Conservation (phyloP, 805 yeast genomes). For the Nakazawaea molendinolei region DNA sequence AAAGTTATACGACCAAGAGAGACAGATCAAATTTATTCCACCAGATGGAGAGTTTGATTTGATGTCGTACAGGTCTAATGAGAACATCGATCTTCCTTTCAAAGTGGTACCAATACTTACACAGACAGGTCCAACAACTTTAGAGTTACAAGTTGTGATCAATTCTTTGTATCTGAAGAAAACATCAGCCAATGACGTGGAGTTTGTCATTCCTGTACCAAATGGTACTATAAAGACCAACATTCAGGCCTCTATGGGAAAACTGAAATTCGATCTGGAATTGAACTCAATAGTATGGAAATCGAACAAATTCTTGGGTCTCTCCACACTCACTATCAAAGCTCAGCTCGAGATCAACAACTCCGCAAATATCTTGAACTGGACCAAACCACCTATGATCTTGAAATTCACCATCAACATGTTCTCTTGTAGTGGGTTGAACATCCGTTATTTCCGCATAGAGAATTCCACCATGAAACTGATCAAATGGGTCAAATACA, state of each 20-base stretch:
- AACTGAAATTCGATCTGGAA: constrained; percentile 60
- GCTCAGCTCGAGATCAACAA: constrained; percentile 44
- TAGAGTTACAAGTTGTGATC: constrained; percentile 55
- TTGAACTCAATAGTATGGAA: constrained; percentile 66
- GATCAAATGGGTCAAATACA: constrained; percentile 83
- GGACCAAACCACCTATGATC: constrained; percentile 75
- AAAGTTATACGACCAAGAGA: constrained; percentile 56
- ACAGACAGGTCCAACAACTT: constrained; percentile 20
- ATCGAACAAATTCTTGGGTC: constrained; percentile 61
- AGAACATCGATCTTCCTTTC: constrained; percentile 66
- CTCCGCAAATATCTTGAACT: constrained; percentile 24
- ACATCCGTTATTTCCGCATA: constrained; percentile 66
- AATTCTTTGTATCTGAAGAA: constrained; percentile 56
- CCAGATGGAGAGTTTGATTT: constrained; percentile 87
- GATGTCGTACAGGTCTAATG: constrained; percentile 61
- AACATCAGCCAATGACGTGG: constrained; percentile 56
- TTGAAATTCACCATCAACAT: constrained; percentile 62
- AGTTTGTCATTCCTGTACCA: constrained; percentile 65
- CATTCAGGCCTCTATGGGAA: constrained; percentile 47
- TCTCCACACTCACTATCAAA: constrained; percentile 48
- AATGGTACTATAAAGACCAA: constrained; percentile 44
- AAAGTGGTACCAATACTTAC: constrained; percentile 49
- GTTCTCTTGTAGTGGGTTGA: constrained; percentile 72
- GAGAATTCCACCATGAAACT: constrained; percentile 44
- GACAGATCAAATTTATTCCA: constrained; percentile 67